Base-by-base conservation (phyloP, 495 filamentous ascomycete genomes). In the Trichoderma parareesei region DNA sequence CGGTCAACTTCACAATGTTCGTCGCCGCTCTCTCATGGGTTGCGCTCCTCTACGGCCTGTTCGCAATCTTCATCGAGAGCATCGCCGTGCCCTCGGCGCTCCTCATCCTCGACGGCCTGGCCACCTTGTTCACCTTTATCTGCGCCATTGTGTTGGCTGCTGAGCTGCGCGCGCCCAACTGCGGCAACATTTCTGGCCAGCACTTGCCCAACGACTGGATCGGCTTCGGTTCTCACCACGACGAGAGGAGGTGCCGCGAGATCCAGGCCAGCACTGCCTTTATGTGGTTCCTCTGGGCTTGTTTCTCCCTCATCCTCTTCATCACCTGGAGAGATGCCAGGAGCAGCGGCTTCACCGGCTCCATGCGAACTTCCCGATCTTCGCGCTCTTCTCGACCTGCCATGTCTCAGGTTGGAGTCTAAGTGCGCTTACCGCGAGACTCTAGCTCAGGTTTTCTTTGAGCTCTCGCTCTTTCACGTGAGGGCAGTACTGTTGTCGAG, bases 1-100 rank as follows among this genome's bases (percentile, higher is more conserved):
- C 78, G 67, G 70, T 81, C 71, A 80, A 81, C 72, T 82, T 80
- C 71, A 67, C 74, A 69, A 80, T 82, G 75, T 82, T 82, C 68
- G 78, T 79, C 38, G 71, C 75, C 48, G 77, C 74, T 0, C n/a
- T 79, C 44, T 71, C 76, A 2, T 81, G 78, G 78, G 61, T 81
- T 1, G 70, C 72, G 41, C 65, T 73, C 6, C 61, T 81, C 35
- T 76, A 73, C 64, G 77, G 73, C 6, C 65, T 80, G 1, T 65
- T 72, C n/a, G 66, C 72, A 16, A 62, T 69, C 65, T 62, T 79
- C 40, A 63, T 77, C 67, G 64, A 68, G 37, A 66, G 72, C 64
- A 33, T 75, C 63, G 67, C 74, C 37, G 74, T 76, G 16, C 75
- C 77, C 38, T 43, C 76, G 16, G 69, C 67, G 18, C 66, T 72